phyloP scores from a whole-genome alignment of 805 yeast species.

The Starmerella asiatica region DNA sequence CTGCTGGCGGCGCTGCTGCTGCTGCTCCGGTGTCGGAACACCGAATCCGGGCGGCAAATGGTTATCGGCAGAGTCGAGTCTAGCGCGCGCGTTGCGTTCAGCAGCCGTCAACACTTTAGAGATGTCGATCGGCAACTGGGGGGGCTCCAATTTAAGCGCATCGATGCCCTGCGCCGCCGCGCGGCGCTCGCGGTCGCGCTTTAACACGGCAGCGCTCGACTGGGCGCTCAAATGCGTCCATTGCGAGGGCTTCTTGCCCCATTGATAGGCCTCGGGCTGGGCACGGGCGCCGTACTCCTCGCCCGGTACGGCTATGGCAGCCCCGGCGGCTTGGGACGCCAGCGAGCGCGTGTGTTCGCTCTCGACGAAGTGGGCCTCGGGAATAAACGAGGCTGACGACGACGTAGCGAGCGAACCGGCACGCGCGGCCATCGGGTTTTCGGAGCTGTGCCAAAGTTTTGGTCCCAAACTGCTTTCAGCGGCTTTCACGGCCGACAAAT shows the following conservation, averaged over 20 bases:
- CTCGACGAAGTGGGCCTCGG: constrained; percentile 14
- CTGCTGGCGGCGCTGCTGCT: constrained; percentile 21
- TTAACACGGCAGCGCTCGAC: constrained; percentile 8
- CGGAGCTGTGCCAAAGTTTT: constrained; percentile 27
- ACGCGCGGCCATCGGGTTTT: constrained; percentile 23
- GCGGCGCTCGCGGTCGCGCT: constrained; percentile 3
- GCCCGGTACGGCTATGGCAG: constrained; percentile 24
- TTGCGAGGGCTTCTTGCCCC: constrained; percentile 19
- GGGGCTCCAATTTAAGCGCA: constrained; percentile 4
- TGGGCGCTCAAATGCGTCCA: constrained; percentile 14
- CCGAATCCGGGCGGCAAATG: constrained; percentile 18
- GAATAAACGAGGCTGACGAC: constrained; percentile 23
- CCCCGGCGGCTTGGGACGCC: constrained; percentile 26
- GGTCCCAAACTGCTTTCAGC: constrained; percentile 24
- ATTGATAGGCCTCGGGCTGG: constrained; percentile 28
- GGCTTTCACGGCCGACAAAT: constrained; percentile 27
- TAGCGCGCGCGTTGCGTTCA: constrained; percentile 23
- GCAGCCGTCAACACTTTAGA: constrained; percentile 25
- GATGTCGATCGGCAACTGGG: constrained; percentile 17
- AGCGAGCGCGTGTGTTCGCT: constrained; percentile 9
- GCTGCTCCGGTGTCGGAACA: constrained; percentile 17
- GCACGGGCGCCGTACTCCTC: constrained; percentile 25
- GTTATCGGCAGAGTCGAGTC: constrained; percentile 16
- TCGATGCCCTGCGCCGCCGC: constrained; percentile 1
- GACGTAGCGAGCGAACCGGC: constrained; percentile 29